Percentiles rank a stretch among this genome's conserved stretches.
These are phyloP conservation scores for Barnettozyma californica DNA, from an alignment of 805 yeast species.

Conservation along the genomic window DNA sequence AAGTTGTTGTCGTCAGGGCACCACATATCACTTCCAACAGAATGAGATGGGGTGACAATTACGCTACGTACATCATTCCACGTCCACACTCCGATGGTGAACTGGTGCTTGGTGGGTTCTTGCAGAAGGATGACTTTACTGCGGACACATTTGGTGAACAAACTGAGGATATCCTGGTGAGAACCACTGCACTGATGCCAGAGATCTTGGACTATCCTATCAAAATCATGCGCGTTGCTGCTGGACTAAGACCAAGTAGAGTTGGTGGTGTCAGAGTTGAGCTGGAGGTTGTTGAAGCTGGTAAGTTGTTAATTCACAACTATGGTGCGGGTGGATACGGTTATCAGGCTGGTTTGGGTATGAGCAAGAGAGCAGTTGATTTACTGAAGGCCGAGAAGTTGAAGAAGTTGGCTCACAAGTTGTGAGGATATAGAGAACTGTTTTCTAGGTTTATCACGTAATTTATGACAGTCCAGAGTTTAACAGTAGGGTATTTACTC, in stretches of 20 bases:
- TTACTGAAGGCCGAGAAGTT: constrained; percentile 13
- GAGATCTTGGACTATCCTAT: constrained; percentile 38
- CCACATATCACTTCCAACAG: constrained; percentile 60
- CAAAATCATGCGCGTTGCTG: constrained; percentile 58
- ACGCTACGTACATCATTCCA: constrained; percentile 67
- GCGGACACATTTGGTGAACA: constrained; percentile 53
- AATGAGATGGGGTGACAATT: constrained; percentile 55
- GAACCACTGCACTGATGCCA: constrained; percentile 52
- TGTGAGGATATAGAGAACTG: not conserved
- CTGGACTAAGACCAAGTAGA: constrained; percentile 75
- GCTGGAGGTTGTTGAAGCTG: constrained; percentile 38
- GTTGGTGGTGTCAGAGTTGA: constrained; percentile 74
- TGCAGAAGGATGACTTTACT: constrained; percentile 59
- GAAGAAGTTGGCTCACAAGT: constrained; percentile 8
- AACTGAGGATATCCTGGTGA: constrained; percentile 53
- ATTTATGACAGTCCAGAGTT: not conserved
- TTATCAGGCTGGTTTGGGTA: constrained; percentile 61
- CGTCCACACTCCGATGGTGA: constrained; percentile 64
- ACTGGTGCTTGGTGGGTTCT: constrained; percentile 69
- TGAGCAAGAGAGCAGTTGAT: constrained; percentile 45
- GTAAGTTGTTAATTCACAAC: constrained; percentile 53
- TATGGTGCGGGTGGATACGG: constrained; percentile 70
- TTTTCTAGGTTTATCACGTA: not conserved
- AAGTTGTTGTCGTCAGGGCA: constrained; percentile 66
- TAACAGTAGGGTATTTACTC: too few relatives aligned